Evolutionary conservation across 2,329 filamentous ascomycete genomes (phyloP), one percentile per base, ranked within the genome.

Genomic region (Aspergillus pseudoviridinutans): DNA sequence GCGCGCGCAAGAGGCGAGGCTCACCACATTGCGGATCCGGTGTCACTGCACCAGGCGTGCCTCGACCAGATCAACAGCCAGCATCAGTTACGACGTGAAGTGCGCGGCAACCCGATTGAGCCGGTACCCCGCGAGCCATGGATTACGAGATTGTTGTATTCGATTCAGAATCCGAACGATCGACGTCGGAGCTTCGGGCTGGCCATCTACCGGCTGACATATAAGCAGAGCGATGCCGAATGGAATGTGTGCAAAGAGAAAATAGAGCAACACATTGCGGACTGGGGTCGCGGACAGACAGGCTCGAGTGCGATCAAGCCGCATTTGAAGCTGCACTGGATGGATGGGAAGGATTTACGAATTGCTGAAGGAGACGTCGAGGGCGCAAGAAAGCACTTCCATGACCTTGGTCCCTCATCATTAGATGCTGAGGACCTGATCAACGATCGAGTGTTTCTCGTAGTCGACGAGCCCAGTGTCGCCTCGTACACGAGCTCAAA

Each of bases 311-410:
- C 56, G 1, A 52, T 71, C 54, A 67, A 67, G 38, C 50, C 55
- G 3, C 25, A 60, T 29, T 28, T 70, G 12, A 64, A 66, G n/a
- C 49, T 71, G 1, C 59, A 64, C 9, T 71, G 68, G 68, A 44
- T 65, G 4, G 66, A 70, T 53, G 64, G 66, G 9, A 59, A 60
- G 8, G 59, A 56, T 10, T 24, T 67, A 3, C 63, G 60, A 2
- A 58, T 70, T 10, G 4, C 58, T 1, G 60, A 65, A 29, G 56
- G 53, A 6, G 61, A 63, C 38, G 8, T 64, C 27, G 52, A 58
- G 14, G 61, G 55, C 14, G 58, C 63, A 9, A 24, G 41, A 44
- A 22, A 44, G 41, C 60, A 65, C 32, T 66, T 61, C 50, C 51
- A 58, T 2, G 51, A 42, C 17, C 46, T 49, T 3, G 51, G 44